Conservation (phyloP, 2,329 filamentous ascomycete species). For the Cryphonectria carpinicola region DNA sequence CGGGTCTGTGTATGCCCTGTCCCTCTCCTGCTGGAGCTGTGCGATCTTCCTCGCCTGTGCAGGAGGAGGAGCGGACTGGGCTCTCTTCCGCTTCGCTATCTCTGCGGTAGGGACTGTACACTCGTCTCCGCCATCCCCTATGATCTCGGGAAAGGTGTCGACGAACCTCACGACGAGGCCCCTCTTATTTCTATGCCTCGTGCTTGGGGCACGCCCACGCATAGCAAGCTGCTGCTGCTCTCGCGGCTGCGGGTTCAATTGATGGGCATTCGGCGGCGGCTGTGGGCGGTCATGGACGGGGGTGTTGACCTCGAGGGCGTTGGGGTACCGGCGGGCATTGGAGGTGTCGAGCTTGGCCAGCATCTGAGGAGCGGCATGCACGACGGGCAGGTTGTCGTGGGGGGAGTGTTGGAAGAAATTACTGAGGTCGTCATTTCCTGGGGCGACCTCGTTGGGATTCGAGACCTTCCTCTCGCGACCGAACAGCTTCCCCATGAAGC, state of each 20-base stretch:
- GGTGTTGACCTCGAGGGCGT: slow-evolving; percentile 51
- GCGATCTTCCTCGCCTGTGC: slow-evolving; percentile 35
- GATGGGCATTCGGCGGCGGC: slow-evolving; percentile 15
- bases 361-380: slow-evolving; percentile 55
- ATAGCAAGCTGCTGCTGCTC: slow-evolving; percentile 43
- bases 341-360: slow-evolving; percentile 58
- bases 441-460: slow-evolving; percentile 47
- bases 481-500: slow-evolving; percentile 68
- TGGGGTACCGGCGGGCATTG: slow-evolving; percentile 58
- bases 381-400: slow-evolving; percentile 58
- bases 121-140: slow-evolving; percentile 91
- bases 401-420: slow-evolving; percentile 60
- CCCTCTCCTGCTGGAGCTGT: slow-evolving; percentile 35
- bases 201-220: slow-evolving; percentile 48
- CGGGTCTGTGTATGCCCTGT: slow-evolving; percentile 33
- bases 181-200: slow-evolving; percentile 57
- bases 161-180: slow-evolving; percentile 76
- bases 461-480: slow-evolving; percentile 45
- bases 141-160: slow-evolving; percentile 74
- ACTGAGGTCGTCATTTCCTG: slow-evolving; percentile 54
- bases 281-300: slow-evolving; percentile 34
- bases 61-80: slow-evolving; percentile 40
- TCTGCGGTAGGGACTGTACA: slow-evolving; percentile 72
- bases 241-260: slow-evolving; percentile 40
- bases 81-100: slow-evolving; percentile 64